These are phyloP conservation scores for Russula griseocarnosa DNA, from an alignment of 768 basidiomycete genomes.

Conservation along the genomic window DNA sequence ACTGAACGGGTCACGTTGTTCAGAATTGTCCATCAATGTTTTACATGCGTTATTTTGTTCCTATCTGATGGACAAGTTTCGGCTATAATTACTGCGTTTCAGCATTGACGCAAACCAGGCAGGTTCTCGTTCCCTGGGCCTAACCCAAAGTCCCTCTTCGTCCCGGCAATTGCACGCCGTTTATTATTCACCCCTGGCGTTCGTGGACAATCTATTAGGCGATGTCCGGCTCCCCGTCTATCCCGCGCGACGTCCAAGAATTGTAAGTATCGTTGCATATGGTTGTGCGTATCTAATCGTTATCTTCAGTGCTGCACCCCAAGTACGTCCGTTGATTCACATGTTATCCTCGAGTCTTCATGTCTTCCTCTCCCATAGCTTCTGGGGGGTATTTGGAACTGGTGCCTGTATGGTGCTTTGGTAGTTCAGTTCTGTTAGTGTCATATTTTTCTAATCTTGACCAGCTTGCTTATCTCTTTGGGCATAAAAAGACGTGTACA, in stretches of 20 bases:
- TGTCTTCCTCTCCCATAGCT: not conserved
- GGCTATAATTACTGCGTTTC: no score
- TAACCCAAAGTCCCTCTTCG: not conserved
- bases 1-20: no score
- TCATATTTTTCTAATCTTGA: not conserved
- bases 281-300: not conserved
- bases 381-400: constrained; percentile 29
- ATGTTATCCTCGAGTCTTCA: not conserved
- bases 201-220: no score
- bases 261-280: not conserved
- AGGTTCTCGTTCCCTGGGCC: no score
- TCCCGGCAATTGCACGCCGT: not conserved
- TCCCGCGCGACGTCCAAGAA: not conserved
- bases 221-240: not conserved
- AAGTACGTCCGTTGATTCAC: not conserved
- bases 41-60: no score
- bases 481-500: constrained; percentile 13
- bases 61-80: no score
- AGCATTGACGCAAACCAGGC: not conserved
- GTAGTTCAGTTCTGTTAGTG: constrained; percentile 34
- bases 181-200: not conserved
- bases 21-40: no score
- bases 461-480: not conserved
- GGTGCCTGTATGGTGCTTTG: constrained; percentile 32
- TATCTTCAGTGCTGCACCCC: constrained; percentile 9